phyloP scores from a whole-genome alignment of 352 stramenopile genomes.

The Phytophthora rubi region DNA sequence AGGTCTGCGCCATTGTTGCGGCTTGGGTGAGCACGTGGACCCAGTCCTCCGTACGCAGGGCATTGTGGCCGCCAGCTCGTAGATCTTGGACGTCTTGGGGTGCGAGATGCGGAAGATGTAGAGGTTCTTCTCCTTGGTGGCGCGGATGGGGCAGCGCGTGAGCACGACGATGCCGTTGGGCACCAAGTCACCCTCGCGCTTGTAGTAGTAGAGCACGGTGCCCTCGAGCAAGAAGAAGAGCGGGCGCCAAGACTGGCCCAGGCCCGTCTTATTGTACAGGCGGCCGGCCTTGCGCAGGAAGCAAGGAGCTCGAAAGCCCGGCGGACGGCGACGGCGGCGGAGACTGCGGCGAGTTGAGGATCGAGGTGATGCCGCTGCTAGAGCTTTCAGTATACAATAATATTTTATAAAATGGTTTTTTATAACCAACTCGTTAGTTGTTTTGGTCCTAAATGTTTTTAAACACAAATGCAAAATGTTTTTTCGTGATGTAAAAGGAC shows the following conservation, averaged over 20 bases:
- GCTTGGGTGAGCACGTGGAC: constrained; percentile 53
- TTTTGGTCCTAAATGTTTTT: no score
- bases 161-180: constrained; percentile 73
- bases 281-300: constrained; percentile 60
- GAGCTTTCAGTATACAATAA: no score
- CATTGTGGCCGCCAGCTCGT: constrained; percentile 68
- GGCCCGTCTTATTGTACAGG: constrained; percentile 70
- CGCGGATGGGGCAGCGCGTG: constrained; percentile 55
- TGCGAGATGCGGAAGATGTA: constrained; percentile 83
- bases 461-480: no score
- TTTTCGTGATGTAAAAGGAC: no score
- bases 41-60: constrained; percentile 64
- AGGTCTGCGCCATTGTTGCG: constrained; percentile 32
- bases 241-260: constrained; percentile 64
- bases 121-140: constrained; percentile 70
- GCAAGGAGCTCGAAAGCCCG: background rate
- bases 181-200: constrained; percentile 64
- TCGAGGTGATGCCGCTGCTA: no score
- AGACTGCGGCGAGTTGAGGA: constrained; percentile 11
- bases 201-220: constrained; percentile 79
- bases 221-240: constrained; percentile 73
- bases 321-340: no score
- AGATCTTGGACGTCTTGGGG: constrained; percentile 68
- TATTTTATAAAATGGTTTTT: no score
- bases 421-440: no score